phyloP scores from a whole-genome alignment of 306 rosid species.

The Hippophae rhamnoides region DNA sequence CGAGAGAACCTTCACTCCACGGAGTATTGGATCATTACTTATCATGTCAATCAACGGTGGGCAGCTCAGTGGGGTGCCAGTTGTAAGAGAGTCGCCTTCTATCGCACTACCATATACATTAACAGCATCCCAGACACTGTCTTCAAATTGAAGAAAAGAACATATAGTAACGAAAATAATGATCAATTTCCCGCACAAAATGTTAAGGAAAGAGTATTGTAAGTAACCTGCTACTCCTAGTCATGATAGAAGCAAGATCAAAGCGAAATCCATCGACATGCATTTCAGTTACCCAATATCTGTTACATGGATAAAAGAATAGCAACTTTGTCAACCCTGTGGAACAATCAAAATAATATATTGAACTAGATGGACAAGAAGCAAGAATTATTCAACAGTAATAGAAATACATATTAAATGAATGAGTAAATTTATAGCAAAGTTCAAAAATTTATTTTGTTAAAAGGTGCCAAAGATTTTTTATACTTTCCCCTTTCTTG shows the following conservation, averaged over 20 bases:
- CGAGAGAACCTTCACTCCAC: constrained; percentile 70
- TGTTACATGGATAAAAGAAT: constrained; percentile 25
- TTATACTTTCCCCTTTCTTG: too few relatives aligned
- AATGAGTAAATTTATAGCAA: too few relatives aligned
- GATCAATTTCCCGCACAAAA: constrained; percentile 12
- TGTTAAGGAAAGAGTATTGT: constrained; percentile 12
- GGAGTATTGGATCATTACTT: constrained; percentile 82
- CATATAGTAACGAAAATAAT: constrained; percentile 22
- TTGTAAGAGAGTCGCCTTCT: constrained; percentile 58
- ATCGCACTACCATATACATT: constrained; percentile 68
- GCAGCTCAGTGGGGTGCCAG: constrained; percentile 70
- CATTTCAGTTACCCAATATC: constrained; percentile 97
- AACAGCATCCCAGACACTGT: constrained; percentile 74
- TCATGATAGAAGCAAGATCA: constrained; percentile 97
- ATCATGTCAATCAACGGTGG: constrained; percentile 90
- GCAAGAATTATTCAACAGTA: neutral
- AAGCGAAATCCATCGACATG: constrained; percentile 99
- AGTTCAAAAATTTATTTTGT: too few relatives aligned
- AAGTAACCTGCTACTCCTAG: constrained; percentile 84
- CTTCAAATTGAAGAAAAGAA: constrained; percentile 21
- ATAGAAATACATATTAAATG: too few relatives aligned
- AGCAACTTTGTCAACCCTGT: constrained; percentile 20
- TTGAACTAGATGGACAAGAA: constrained; percentile 12
- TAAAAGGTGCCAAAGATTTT: too few relatives aligned
- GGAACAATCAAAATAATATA: constrained; percentile 4